These are phyloP conservation scores for Ceratocystis albifundus DNA, from an alignment of 2,329 filamentous ascomycete species.

Conservation along the genomic window DNA sequence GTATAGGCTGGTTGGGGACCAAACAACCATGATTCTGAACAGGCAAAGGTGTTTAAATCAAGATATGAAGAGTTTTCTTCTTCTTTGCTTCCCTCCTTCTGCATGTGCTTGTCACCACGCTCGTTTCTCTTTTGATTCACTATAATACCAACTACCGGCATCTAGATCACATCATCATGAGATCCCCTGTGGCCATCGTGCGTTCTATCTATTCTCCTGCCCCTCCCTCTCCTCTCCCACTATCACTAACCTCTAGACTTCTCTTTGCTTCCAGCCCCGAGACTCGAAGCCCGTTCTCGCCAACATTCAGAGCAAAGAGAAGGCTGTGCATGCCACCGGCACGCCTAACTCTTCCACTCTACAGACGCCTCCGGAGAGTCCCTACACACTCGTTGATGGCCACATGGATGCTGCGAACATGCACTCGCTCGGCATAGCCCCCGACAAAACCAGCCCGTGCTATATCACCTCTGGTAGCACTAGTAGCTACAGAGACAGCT, in stretches of 20 bases:
- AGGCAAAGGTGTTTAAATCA: neutral
- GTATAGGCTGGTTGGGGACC: conserved; percentile 1
- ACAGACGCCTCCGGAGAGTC: neutral
- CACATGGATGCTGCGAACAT: neutral
- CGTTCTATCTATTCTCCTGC: neutral
- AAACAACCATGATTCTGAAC: no score
- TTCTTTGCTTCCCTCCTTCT: neutral
- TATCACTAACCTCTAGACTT: neutral
- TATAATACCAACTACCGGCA: neutral
- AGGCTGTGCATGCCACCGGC: neutral
- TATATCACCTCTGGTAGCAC: neutral
- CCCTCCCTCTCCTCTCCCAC: neutral
- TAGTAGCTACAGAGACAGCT: neutral
- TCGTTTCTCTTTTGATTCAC: neutral
- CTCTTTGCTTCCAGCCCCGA: neutral
- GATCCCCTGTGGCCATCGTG: neutral
- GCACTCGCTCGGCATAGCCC: neutral
- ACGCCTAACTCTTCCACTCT: neutral
- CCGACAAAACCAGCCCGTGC: neutral
- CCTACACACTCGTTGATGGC: neutral
- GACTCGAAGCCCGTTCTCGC: neutral
- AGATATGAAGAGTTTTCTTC: neutral
- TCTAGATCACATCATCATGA: neutral
- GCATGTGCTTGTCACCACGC: neutral
- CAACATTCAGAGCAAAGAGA: no score